Base-by-base conservation (phyloP, 2,329 filamentous ascomycete genomes). In the Simplicillium sp. region DNA sequence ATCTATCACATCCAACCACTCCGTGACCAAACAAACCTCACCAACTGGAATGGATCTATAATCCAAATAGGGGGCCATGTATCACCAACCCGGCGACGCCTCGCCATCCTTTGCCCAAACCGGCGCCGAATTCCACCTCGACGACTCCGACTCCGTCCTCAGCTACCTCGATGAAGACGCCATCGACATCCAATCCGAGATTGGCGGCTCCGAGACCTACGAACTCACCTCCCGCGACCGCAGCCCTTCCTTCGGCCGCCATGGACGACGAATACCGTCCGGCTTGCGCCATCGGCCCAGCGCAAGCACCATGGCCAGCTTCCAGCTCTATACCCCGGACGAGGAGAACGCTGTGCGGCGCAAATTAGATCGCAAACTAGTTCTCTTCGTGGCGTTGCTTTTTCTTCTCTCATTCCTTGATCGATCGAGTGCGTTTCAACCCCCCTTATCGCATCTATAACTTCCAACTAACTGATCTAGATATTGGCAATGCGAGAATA, bases 401-500 rank as follows among this genome's bases (percentile, higher is more conserved):
- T 96, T 92, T 57, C 75, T 94, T 69, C 67, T 95, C 46, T 84
- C 81, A 47, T 95, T 94, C 56, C 63, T 95, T 48, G 88, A 95
- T 59, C 74, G 88, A 49, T 89, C 85, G 14, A 94, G 86, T 88
- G 67, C 46, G 71, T 65, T 34, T 39, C n/a, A 7, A 32, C 37
- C 9, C 15, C 17, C 5, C 8, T 16, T 15, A n/a, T 15, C 12
- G 3, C 2, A 7, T 16, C 11, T 29, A 12, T 38, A 11, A 13
- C 5, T n/a, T 38, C 5, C 20, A 15, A 8, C 18, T 38, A 2
- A n/a, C 42, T 34, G 39, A 39, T n/a, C 20, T 34, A 77, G 75
- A 80, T 49, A 79, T 80, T 38, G 76, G 75, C 35, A 79, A 80
- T 52, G 78, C 78, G 20, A 70, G 70, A 44, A 75, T 82, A 34